A percentile compares a stretch with the other conserved stretches of the same genome.
These are phyloP conservation scores for Cymbopogon citratus DNA, from an alignment of 176 grass and related monocot species.

Conservation along the genomic window DNA sequence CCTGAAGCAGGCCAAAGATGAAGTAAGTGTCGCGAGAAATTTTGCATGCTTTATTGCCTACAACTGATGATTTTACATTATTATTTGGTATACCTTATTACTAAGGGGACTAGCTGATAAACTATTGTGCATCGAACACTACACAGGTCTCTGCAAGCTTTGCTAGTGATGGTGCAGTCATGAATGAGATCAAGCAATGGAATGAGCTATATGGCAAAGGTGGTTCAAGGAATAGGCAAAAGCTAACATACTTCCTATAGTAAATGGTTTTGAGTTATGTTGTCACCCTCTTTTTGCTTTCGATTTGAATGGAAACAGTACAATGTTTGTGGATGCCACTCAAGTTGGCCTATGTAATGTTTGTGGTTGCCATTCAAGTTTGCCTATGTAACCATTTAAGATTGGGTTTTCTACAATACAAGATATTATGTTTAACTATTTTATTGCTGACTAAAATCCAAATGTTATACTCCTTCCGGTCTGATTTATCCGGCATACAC, in stretches of 20 bases:
- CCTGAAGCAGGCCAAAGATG: constrained; percentile 69
- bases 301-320: not conserved
- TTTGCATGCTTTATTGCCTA: not conserved
- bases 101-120: not conserved
- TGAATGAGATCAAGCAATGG: constrained; percentile 80
- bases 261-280: not conserved
- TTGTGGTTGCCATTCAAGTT: not conserved
- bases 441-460: not conserved
- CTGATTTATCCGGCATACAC: too few relatives aligned
- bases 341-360: not conserved
- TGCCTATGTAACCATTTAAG: not conserved
- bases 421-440: not conserved
- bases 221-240: constrained; percentile 65
- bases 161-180: constrained; percentile 44
- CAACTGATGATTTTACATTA: not conserved
- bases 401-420: not conserved
- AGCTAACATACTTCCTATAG: constrained; percentile 82
- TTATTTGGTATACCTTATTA: not conserved
- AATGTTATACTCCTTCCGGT: not conserved
- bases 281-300: not conserved
- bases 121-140: not conserved
- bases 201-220: constrained; percentile 82
- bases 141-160: constrained; percentile 68
- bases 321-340: not conserved
- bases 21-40: constrained; percentile 39